phyloP scores from a whole-genome alignment of 2,329 filamentous ascomycete species.

The Hypoxylon sp. region DNA sequence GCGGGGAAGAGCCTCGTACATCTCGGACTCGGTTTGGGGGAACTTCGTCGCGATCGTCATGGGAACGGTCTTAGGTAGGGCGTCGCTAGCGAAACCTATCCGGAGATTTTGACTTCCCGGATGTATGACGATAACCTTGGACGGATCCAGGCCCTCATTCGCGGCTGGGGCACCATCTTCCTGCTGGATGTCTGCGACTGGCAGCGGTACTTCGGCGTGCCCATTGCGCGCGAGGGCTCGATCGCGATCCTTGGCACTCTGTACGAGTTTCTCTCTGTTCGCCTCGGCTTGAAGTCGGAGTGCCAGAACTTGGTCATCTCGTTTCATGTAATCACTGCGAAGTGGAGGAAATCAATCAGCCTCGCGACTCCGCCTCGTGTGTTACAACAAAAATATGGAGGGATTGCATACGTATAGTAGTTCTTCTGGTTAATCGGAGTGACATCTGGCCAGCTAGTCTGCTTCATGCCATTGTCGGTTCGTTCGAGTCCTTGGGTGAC shows the following conservation, averaged over 20 bases:
- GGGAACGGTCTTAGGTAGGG: slow-evolving; percentile 91
- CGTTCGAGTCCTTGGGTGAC: slow-evolving; percentile 83
- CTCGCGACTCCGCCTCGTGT: background rate
- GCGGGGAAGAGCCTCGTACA: slow-evolving; percentile 82
- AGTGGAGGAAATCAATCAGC: slow-evolving; percentile 46
- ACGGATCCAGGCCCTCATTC: slow-evolving; percentile 77
- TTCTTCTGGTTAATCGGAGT: slow-evolving; percentile 99
- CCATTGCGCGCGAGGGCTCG: slow-evolving; percentile 83
- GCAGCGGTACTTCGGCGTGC: slow-evolving; percentile 74
- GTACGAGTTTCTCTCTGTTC: slow-evolving; percentile 84
- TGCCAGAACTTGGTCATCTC: slow-evolving; percentile 95
- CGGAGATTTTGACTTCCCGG: slow-evolving; percentile 95
- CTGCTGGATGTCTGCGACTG: slow-evolving; percentile 71
- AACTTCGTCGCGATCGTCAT: slow-evolving; percentile 91
- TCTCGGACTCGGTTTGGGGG: slow-evolving; percentile 84
- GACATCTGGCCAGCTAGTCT: slow-evolving; percentile 93
- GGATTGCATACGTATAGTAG: slow-evolving; percentile 85
- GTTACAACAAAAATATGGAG: background rate
- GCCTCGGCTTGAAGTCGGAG: slow-evolving; percentile 91
- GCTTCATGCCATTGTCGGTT: slow-evolving; percentile 98
- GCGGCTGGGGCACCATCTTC: slow-evolving; percentile 70
- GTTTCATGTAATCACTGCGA: slow-evolving; percentile 92
- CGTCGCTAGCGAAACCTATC: slow-evolving; percentile 95
- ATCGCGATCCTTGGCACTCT: slow-evolving; percentile 89
- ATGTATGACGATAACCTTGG: slow-evolving; percentile 95